Base-by-base conservation (phyloP, 495 filamentous ascomycete species). In the Aspergillus hancockii region DNA sequence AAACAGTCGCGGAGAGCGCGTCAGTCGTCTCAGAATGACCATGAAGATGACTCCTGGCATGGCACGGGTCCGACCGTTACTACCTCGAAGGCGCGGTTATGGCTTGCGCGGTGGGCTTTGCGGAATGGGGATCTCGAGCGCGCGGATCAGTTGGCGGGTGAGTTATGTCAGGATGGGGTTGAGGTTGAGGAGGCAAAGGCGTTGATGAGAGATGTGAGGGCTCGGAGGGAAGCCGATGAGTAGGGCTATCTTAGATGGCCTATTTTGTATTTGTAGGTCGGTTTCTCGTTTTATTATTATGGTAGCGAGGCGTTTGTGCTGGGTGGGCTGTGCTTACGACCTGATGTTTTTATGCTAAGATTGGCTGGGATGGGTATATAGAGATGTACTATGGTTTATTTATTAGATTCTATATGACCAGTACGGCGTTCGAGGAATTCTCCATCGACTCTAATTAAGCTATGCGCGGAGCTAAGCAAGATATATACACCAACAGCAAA, bases 161-260 rank as follows among this genome's bases (percentile, higher is more conserved):
- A 98, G 70, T 78, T 98, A 36, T 97, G 92, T 71, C 91, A 97
- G 71, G 95, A 99, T 76, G 95, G 95, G 0, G 86, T 92, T 25
- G 95, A 99, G 74, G 92, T 99, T 16, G 95, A 99, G 72, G 95
- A 99, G 73, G 95, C 95, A 14, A 97, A 98, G 78, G 93, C 93
- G 3, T 78, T 99, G 60, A 90, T 97, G 62, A 82, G 92, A 58
- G 94, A 98, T 77, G 82, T 96, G 21, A 80, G 93, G 61, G 90
- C 90, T 5, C 83, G 92, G 69, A 83, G 91, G 71, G 90, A 94
- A 64, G 73, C 70, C 46, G 70, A 63, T 3, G 58, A 53, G 12
- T 70, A 63, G 45, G 13, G 1, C 59, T 45, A 41, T 31, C 1
- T 40, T 9, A 52, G 31, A 16, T 14, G 16, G 53, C 23, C 25